Conservation (phyloP, 257 asterid species). For the Solanum bulbocastanum region DNA sequence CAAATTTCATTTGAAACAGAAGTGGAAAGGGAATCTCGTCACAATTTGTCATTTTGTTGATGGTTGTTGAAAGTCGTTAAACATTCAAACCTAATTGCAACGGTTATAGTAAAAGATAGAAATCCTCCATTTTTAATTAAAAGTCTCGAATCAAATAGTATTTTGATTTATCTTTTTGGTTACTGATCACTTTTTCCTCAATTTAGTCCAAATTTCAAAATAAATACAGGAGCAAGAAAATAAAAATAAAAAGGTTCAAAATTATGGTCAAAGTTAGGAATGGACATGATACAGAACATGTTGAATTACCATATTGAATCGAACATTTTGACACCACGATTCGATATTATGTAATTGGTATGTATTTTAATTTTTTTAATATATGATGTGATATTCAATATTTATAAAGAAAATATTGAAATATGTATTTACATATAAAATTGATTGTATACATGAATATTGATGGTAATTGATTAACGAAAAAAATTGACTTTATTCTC, state of each 20-base stretch:
- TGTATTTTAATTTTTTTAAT: too few species aligned
- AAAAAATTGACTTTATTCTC: rapidly evolving
- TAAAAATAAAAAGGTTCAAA: not conserved
- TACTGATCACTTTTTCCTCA: too few species aligned
- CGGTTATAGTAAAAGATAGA: not conserved
- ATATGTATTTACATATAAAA: too few species aligned
- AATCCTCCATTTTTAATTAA: too few species aligned
- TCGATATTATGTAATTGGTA: not conserved
- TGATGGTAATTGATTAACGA: too few species aligned
- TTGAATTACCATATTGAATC: not conserved
- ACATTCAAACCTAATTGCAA: not conserved
- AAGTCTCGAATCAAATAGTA: too few species aligned
- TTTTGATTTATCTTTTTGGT: too few species aligned
- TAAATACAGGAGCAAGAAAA: too few species aligned
- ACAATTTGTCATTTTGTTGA: not conserved
- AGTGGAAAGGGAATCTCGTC: not conserved
- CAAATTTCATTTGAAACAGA: not conserved
- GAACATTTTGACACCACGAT: too few species aligned
- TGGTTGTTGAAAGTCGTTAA: not conserved
- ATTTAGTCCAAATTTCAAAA: too few species aligned
- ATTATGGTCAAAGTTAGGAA: not conserved
- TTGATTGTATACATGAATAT: too few species aligned
- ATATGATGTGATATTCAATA: not conserved
- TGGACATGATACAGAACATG: not conserved
- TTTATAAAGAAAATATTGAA: too few species aligned